Evolutionary conservation across 176 grass and related monocot genomes (phyloP), one percentile per base, ranked within the genome.

Genomic region (Eragrostis nindensis): DNA sequence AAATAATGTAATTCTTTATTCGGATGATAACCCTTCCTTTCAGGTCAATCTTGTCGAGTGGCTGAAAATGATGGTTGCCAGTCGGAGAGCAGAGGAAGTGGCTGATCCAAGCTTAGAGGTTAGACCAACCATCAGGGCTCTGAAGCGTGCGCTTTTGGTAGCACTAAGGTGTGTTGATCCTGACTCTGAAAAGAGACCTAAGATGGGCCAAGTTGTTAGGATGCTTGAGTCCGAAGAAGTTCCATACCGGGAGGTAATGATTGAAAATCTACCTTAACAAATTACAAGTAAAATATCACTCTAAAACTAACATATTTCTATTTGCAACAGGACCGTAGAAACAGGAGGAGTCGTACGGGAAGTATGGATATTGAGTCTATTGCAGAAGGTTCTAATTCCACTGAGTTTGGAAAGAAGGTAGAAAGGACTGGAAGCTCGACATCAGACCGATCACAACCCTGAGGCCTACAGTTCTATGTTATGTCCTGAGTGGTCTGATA

Each of bases 1-100:
- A 46, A 9, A 25, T 11, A 48, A 44, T 26, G 3, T 40, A 21
- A 46, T 32, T 49, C 17, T 71, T 10, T 15, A 11, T 77, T 50
- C 13, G 67, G 63, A 80, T 80, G 64, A 48, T 76, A 60, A 81
- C 12, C 15, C 4, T 21, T 13, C 29, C n/a, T 62, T 67, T 84
- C 19, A 94, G 92, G 92, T 92, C 43, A 94, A 94, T 83, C 87
- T 94, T 80, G 89, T 94, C 13, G 92, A 94, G 82, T 94, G 92
- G 92, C 92, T 94, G 47, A 94, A 94, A 80, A 89, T 89, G 70
- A 94, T 94, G 92, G 90, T 91, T 12, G 87, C 89, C 40, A 89
- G 63, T 62, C 54, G 89, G 60, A 94, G 81, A 79, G 92, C 92
- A 67, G 92, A 94, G 42, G 92, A 94, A 91, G 92, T 94, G 29